Base-by-base conservation (phyloP, 345 rosid genomes). In the Linum trigynum region DNA sequence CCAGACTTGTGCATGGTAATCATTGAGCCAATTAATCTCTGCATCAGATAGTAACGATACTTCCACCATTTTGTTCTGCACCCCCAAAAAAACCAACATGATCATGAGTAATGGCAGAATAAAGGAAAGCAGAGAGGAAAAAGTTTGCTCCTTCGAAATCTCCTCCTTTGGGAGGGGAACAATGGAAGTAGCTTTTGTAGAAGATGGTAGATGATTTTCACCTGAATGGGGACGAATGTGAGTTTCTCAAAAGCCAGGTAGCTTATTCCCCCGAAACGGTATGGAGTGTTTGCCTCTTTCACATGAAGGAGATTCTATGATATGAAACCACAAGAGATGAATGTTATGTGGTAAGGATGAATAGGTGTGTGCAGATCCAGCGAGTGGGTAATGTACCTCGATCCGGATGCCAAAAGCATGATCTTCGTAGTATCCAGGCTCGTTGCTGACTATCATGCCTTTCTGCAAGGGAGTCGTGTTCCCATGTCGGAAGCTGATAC, bases 361-460 rank as follows among this genome's bases (percentile, higher is more conserved):
- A 32, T 23, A n/a, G 2, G 32, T 7, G 6, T 7, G 6, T 12
- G 53, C 14, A 48, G 53, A 48, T 48, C 32, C 32, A 3, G 9
- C 9, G 45, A 41, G 1, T 0, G 6, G 43, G 39, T 41, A 66
- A 14, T 38, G 16, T 72, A 94, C 99, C 97, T 94, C 99, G 59
- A 90, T 90, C 63, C 96, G 86, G 80, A 94, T 94, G 72, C 99
- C 99, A 71, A 94, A 88, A 62, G 97, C 88, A 74, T 88, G 92
- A 75, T 90, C 99, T 82, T 94, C 99, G 63, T 94, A 86, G 67
- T 94, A 94, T 53, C 99, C 97, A 4, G 99, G 99, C 79, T 94
- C 99, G 59, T 90, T 94, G 83, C 99, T 94, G 55, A 90, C 92
- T 65, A 94, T 85, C 99, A 90, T 94, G 69, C 99, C 99, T 76